A percentile compares a stretch with the other conserved stretches of the same genome.
Conservation (phyloP, 1,139 yeast genomes). For the Kodamaea alishanica region DNA sequence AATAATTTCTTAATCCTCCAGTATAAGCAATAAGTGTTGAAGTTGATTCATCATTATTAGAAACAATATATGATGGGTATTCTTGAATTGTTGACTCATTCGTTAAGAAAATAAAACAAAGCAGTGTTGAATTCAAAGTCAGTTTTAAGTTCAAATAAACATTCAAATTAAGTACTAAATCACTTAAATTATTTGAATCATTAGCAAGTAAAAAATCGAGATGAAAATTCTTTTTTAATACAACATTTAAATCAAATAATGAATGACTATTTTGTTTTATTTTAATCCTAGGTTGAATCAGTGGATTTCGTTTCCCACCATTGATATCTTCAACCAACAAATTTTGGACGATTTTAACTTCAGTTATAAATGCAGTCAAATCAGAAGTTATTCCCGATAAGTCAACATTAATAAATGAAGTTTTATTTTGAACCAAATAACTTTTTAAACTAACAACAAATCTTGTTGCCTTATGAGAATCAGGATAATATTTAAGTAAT, state of each 20-base stretch:
- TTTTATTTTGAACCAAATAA: slow-evolving; percentile 35
- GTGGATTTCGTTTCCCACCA: slow-evolving; percentile 2
- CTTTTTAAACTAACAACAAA: slow-evolving; percentile 37
- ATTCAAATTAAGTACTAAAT: slow-evolving; percentile 34
- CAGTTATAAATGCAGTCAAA: slow-evolving; percentile 39
- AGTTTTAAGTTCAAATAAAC: slow-evolving; percentile 31
- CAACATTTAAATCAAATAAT: slow-evolving; percentile 31
- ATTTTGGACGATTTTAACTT: slow-evolving; percentile 12
- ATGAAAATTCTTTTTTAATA: slow-evolving; percentile 38
- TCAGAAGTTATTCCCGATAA: slow-evolving; percentile 63
- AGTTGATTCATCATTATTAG: slow-evolving; percentile 22
- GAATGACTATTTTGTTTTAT: slow-evolving; percentile 7
- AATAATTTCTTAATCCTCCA: slow-evolving; percentile 42
- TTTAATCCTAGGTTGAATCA: not conserved
- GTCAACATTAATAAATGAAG: slow-evolving; percentile 63
- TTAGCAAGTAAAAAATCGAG: slow-evolving; percentile 35
- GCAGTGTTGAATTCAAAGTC: slow-evolving; percentile 4
- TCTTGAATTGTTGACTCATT: slow-evolving; percentile 10
- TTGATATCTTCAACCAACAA: slow-evolving; percentile 10
- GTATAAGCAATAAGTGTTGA: slow-evolving; percentile 36
- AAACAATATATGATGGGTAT: slow-evolving; percentile 36
- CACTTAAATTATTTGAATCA: slow-evolving; percentile 34
- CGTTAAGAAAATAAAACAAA: slow-evolving; percentile 15
- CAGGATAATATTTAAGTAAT: slow-evolving; percentile 57
- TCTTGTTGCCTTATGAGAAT: slow-evolving; percentile 33